These are phyloP conservation scores for Nitzschia sp. DNA, from an alignment of 108 stramenopile species.

Conservation along the genomic window DNA sequence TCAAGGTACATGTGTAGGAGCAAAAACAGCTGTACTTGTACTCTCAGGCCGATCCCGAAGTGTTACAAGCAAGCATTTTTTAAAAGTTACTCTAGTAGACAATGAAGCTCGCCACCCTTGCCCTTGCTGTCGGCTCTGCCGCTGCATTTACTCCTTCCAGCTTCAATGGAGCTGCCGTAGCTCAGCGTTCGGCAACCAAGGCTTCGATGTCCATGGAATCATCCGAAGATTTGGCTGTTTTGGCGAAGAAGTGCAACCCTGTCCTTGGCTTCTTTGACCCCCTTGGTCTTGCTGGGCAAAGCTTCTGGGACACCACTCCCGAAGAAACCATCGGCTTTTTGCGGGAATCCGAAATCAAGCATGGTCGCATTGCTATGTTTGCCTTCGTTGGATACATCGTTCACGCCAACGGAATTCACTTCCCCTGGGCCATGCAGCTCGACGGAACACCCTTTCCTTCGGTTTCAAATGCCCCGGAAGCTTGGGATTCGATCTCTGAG, in stretches of 20 bases:
- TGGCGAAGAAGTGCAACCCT: constrained; percentile 59
- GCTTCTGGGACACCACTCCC: constrained; percentile 59
- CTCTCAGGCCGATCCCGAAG: too few species aligned
- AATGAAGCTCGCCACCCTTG: constrained; percentile 50
- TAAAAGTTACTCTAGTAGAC: too few species aligned
- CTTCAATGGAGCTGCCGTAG: constrained; percentile 21
- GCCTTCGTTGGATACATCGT: constrained; percentile 73
- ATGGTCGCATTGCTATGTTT: constrained; percentile 71
- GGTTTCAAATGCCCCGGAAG: constrained; percentile 55
- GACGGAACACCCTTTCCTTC: constrained; percentile 67
- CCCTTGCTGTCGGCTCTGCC: constrained; percentile 44
- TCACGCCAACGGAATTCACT: constrained; percentile 60
- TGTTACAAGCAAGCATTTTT: too few species aligned
- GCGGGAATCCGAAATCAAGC: constrained; percentile 66
- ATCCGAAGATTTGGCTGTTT: constrained; percentile 45
- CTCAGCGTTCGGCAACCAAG: constrained; percentile 2
- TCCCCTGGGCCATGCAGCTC: constrained; percentile 62
- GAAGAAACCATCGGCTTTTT: constrained; percentile 65
- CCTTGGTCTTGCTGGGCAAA: constrained; percentile 47
- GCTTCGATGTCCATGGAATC: constrained; percentile 22
- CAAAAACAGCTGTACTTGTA: too few species aligned
- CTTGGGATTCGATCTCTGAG: constrained; percentile 79
- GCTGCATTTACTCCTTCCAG: constrained; percentile 50
- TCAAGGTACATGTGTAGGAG: too few species aligned
- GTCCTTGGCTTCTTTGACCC: constrained; percentile 63